phyloP scores from a whole-genome alignment of 2,329 filamentous ascomycete species.

The Ascocoryne sarcoides region DNA sequence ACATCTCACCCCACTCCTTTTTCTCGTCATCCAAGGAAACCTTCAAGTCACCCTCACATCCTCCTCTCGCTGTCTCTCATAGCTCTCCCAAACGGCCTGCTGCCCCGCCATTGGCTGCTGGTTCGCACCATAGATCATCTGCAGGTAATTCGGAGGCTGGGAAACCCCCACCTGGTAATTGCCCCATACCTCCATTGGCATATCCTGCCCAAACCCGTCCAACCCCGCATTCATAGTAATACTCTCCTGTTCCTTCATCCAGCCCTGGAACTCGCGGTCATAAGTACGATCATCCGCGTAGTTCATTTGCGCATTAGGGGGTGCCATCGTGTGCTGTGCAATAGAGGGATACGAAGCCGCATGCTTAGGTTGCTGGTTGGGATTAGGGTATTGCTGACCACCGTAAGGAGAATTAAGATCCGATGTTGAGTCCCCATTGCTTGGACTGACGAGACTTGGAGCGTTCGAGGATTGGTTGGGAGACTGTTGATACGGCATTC shows the following conservation, averaged over 20 bases:
- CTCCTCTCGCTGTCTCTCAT: too few species aligned
- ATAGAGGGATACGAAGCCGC: slow-evolving; percentile 7
- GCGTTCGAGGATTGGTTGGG: slow-evolving; percentile 18
- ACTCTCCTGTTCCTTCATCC: slow-evolving; percentile 12
- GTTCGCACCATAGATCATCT: not conserved
- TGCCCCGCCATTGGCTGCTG: not conserved
- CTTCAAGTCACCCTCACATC: too few species aligned
- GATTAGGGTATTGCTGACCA: slow-evolving; percentile 5
- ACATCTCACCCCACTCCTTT: too few species aligned
- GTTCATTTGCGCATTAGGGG: slow-evolving; percentile 4
- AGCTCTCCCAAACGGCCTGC: not conserved
- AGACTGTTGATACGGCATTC: slow-evolving; percentile 15
- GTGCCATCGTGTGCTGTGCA: slow-evolving; percentile 11
- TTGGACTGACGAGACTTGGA: slow-evolving; percentile 19
- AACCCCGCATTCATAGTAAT: slow-evolving; percentile 15
- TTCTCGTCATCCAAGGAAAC: too few species aligned
- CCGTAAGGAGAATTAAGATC: slow-evolving; percentile 21
- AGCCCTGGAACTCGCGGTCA: slow-evolving; percentile 6
- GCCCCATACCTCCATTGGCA: slow-evolving; percentile 1
- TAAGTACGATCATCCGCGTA: not conserved
- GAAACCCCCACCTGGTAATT: not conserved
- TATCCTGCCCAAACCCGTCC: slow-evolving; percentile 16
- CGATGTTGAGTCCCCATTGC: slow-evolving; percentile 19
- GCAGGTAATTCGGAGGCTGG: not conserved
- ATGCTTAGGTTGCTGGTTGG: slow-evolving; percentile 5